A percentile compares a stretch with the other conserved stretches of the same genome.
phyloP scores from a whole-genome alignment of 2,329 filamentous ascomycete species.

The Curvularia lunata region DNA sequence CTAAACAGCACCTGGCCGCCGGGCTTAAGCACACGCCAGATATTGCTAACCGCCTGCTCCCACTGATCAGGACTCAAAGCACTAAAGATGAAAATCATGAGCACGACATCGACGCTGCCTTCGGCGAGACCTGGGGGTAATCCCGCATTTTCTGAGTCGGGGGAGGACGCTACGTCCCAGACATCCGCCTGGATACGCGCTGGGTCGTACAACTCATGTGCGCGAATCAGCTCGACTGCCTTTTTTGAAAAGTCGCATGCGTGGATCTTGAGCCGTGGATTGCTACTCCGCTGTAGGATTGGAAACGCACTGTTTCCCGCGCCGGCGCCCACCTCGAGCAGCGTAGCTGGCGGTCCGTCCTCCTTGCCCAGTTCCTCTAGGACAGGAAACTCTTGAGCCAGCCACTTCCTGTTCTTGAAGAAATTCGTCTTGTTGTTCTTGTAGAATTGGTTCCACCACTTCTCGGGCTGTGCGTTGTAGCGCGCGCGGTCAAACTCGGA shows the following conservation, averaged over 20 bases:
- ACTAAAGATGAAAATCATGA: slow-evolving; percentile 98
- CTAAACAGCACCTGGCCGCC: slow-evolving; percentile 94
- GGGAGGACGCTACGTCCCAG: slow-evolving; percentile 76
- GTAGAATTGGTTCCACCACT: slow-evolving; percentile 99
- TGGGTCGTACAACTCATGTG: slow-evolving; percentile 75
- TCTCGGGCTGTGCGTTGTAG: slow-evolving; percentile 88
- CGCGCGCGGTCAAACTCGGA: slow-evolving; percentile 91
- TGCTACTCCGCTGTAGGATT: slow-evolving; percentile 82
- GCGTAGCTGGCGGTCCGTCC: slow-evolving; percentile 70
- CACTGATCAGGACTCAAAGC: slow-evolving; percentile 86
- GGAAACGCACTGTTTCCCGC: slow-evolving; percentile 97
- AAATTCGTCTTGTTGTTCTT: slow-evolving; percentile 97
- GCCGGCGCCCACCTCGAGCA: slow-evolving; percentile 92
- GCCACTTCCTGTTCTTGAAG: slow-evolving; percentile 98
- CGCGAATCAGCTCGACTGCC: slow-evolving; percentile 90
- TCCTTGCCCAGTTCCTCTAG: slow-evolving; percentile 75
- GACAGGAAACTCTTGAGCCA: slow-evolving; percentile 93
- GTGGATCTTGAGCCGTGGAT: slow-evolving; percentile 80
- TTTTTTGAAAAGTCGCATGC: slow-evolving; percentile 97
- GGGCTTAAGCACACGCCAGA: slow-evolving; percentile 82
- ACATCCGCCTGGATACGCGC: slow-evolving; percentile 84
- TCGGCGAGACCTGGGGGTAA: slow-evolving; percentile 79
- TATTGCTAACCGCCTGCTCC: slow-evolving; percentile 79
- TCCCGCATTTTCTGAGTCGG: slow-evolving; percentile 56
- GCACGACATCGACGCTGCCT: slow-evolving; percentile 84